phyloP scores from a whole-genome alignment of 179 eudicot species.

The Pouteria campechiana region DNA sequence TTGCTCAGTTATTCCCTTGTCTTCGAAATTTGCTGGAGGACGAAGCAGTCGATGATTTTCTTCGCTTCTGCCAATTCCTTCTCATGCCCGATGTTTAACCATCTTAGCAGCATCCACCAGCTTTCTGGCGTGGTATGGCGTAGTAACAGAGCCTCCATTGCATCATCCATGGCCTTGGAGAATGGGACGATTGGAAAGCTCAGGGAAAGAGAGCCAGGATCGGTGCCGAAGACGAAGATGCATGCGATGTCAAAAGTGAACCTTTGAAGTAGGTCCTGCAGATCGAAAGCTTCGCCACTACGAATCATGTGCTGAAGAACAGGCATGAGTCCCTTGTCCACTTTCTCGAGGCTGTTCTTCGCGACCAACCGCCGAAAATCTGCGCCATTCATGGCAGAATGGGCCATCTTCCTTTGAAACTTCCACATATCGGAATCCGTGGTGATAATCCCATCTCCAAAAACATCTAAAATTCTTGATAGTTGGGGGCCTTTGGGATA shows the following conservation, averaged over 20 bases:
- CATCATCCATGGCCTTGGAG: slow-evolving; percentile 37
- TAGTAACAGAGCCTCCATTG: slow-evolving; percentile 27
- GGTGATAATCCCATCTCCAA: slow-evolving; percentile 26
- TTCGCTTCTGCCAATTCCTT: slow-evolving; percentile 21
- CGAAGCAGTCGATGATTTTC: slow-evolving; percentile 22
- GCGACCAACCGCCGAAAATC: slow-evolving; percentile 2
- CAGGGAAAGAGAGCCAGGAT: slow-evolving; percentile 9
- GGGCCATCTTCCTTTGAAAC: slow-evolving; percentile 10
- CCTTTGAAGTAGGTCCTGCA: slow-evolving; percentile 22
- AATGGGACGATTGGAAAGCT: slow-evolving; percentile 32
- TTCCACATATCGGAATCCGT: slow-evolving; percentile 16
- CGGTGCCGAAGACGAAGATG: slow-evolving; percentile 8
- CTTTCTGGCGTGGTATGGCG: slow-evolving; percentile 31
- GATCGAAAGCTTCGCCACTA: background rate
- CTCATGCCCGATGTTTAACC: slow-evolving; percentile 28
- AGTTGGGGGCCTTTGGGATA: slow-evolving; percentile 18
- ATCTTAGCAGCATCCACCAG: slow-evolving; percentile 23
- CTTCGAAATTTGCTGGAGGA: slow-evolving; percentile 12
- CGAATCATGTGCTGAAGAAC: background rate
- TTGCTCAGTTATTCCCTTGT: slow-evolving; percentile 12
- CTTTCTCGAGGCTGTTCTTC: slow-evolving; percentile 1
- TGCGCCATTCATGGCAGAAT: slow-evolving; percentile 8
- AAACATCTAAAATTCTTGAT: slow-evolving; percentile 11
- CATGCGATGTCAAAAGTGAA: slow-evolving; percentile 16
- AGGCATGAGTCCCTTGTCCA: slow-evolving; percentile 6